Percentiles rank a stretch among this genome's conserved stretches.
phyloP scores from a whole-genome alignment of 2,329 filamentous ascomycete species.

The Aspergillus sp. region DNA sequence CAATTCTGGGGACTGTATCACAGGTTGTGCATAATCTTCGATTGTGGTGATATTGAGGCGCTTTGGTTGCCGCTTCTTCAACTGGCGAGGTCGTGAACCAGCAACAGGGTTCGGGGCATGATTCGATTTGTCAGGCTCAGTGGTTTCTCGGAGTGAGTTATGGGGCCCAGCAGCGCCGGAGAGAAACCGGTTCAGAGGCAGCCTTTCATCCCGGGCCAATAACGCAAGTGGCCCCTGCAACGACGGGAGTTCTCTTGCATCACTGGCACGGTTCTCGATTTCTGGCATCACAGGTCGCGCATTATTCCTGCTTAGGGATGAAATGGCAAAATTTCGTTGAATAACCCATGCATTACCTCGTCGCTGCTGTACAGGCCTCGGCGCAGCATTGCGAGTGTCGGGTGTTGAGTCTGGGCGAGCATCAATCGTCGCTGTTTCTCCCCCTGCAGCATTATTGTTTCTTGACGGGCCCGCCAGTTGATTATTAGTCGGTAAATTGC shows the following conservation, averaged over 20 bases:
- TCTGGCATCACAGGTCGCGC: slow-evolving; percentile 38
- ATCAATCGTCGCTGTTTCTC: slow-evolving; percentile 1
- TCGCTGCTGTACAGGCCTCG: slow-evolving; percentile 15
- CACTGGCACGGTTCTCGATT: slow-evolving; percentile 18
- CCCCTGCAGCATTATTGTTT: slow-evolving; percentile 4
- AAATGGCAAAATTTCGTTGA: slow-evolving; percentile 33
- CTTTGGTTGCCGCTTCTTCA: slow-evolving; percentile 42
- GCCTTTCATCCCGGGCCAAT: slow-evolving; percentile 31
- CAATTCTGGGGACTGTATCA: slow-evolving; percentile 19
- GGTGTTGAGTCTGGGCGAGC: neutral
- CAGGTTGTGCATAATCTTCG: slow-evolving; percentile 46
- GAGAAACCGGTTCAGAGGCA: slow-evolving; percentile 40
- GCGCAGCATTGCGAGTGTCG: neutral
- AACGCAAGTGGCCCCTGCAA: slow-evolving; percentile 35
- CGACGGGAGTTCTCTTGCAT: slow-evolving; percentile 17
- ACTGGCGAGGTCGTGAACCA: slow-evolving; percentile 19
- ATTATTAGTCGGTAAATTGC: neutral
- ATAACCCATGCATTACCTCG: slow-evolving; percentile 34
- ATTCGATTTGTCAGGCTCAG: neutral
- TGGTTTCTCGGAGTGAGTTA: neutral
- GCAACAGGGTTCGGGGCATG: slow-evolving; percentile 9
- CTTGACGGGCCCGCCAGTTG: neutral
- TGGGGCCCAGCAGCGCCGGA: slow-evolving; percentile 15
- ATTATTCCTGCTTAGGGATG: slow-evolving; percentile 35
- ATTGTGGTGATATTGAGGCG: slow-evolving; percentile 48